Base-by-base conservation (phyloP, 202 grass and related monocot species). In the Musa balbisiana region DNA sequence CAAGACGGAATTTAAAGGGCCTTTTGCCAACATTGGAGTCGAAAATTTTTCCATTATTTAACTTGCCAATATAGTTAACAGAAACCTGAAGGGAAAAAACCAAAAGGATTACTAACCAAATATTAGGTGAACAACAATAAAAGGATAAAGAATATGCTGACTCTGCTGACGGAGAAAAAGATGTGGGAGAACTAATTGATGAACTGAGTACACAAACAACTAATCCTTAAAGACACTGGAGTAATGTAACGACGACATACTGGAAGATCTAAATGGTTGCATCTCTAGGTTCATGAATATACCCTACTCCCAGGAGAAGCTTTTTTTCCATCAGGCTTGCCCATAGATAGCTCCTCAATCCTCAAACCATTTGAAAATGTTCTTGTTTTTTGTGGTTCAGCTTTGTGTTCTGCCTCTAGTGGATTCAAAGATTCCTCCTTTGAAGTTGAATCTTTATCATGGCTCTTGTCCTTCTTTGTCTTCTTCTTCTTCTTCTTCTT, bases 361-460 rank as follows among this genome's bases (percentile, higher is more conserved):
- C 83, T 82, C 83, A 99, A 59, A 56, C 95, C 95, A 87, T 94
- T 98, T 74, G 74, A 83, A 85, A 92, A 94, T 23, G 91, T 94
- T 2, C 91, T 76, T 22, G 79, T 77, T 86, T 90, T 87, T 2
- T 73, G 79, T 63, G 86, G 55, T 62, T 82, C 33, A 49, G 79
- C 65, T 64, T 82, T 89, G 63, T 73, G 72, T 56, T 80, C 58
- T 67, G 80, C 63, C 33, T 83, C 69, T 2, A 11, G 27, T 78
- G 64, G 49, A 79, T 81, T 75, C 68, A 72, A 58, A 55, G 82
- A 49, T 51, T 69, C 84, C 63, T 82, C 60, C 25, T 72, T 84
- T 43, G 33, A 43, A 53, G 76, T 85, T 72, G 15, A 51, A 67
- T 91, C 86, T 33, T 80, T 73, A 17, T 89, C 83, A n/a, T 78